Evolutionary conservation across 192 early-diverging fungal genomes (phyloP), one percentile per base, ranked within the genome.

Genomic region (Podila epicladia): DNA sequence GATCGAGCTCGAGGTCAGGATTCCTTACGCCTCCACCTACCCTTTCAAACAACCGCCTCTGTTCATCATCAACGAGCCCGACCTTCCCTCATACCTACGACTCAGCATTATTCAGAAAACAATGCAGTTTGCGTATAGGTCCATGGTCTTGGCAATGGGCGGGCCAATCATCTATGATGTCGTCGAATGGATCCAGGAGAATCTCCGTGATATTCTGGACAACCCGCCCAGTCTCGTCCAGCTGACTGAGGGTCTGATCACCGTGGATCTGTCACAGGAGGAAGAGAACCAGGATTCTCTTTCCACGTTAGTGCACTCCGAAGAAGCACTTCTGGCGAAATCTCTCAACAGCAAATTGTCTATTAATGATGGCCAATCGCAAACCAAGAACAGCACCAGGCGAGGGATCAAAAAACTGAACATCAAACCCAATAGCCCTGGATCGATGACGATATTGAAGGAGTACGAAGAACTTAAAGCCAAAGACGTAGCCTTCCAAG

Each of bases 51-150:
- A 88, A 17, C 92, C 91, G 3, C 87, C 87, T 1, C 72, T 96
- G 11, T 85, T 93, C n/a, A 67, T 96, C 35, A 66, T 85, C 12
- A 87, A 92, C 75, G 86, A 84, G n/a, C 71, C 71, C n/a, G 71
- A 65, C 31, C 75, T 95, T 28, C 93, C 96, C 0, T 89, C 91
- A 4, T 96, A 94, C 74, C 83, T 95, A 17, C 85, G 88, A 60
- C 84, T 92, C 33, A 86, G 88, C 13, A 83, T 87, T 11, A 88
- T 89, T 6, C 82, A 85, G 49, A 84, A 74, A 62, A 70, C 92
- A 0, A 83, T 88, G 65, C 75, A 86, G 61, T 74, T 85, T 33
- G 83, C 78, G 5, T 82, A 79, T 51, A 53, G 68, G 2, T 65
- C 83, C 49, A 58, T 86, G 69, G 75, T 83, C 22, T n/a, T 73